Percentiles rank a stretch among this genome's conserved stretches.
phyloP scores from a whole-genome alignment of 2,329 filamentous ascomycete genomes.

The Trichoderma sp. region DNA sequence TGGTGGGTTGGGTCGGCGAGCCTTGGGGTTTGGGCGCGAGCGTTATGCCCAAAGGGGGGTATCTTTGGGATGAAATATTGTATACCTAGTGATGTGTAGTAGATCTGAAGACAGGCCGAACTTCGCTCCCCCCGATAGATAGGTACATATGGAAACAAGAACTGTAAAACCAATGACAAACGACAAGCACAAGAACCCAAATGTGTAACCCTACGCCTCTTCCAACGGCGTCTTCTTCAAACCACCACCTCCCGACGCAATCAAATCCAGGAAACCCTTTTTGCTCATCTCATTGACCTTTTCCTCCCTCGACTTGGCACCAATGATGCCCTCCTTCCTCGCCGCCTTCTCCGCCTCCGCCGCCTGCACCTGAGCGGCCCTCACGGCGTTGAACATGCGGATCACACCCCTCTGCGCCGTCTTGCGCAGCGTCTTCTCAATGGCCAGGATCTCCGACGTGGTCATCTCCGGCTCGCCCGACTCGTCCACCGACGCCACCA shows the following conservation, averaged over 20 bases:
- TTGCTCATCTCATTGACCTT: slow-evolving; percentile 95
- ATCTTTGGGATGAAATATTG: slow-evolving; percentile 26
- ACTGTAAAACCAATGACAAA: background rate
- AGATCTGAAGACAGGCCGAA: slow-evolving; percentile 29
- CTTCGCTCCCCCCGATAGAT: slow-evolving; percentile 28
- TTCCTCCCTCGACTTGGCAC: slow-evolving; percentile 78
- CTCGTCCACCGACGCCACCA: slow-evolving; percentile 63
- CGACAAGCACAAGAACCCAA: background rate
- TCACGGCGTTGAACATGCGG: slow-evolving; percentile 93
- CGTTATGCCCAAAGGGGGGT: slow-evolving; percentile 14
- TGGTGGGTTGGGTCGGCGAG: slow-evolving; percentile 13
- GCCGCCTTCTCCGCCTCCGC: slow-evolving; percentile 72
- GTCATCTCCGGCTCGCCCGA: slow-evolving; percentile 49
- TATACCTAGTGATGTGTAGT: slow-evolving; percentile 23
- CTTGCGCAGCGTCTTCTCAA: slow-evolving; percentile 80
- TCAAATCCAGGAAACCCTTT: slow-evolving; percentile 92
- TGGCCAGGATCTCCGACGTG: slow-evolving; percentile 61
- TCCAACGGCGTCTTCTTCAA: slow-evolving; percentile 62
- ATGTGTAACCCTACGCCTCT: slow-evolving; percentile 46
- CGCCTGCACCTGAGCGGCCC: slow-evolving; percentile 87
- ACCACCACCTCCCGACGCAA: slow-evolving; percentile 65
- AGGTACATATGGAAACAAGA: slow-evolving; percentile 5
- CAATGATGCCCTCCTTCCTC: slow-evolving; percentile 73
- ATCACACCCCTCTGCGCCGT: slow-evolving; percentile 92
- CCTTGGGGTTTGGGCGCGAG: slow-evolving; percentile 22